Evolutionary conservation across 2,329 filamentous ascomycete species (phyloP), one percentile per base, ranked within the genome.

Genomic region (Tothia fuscella): DNA sequence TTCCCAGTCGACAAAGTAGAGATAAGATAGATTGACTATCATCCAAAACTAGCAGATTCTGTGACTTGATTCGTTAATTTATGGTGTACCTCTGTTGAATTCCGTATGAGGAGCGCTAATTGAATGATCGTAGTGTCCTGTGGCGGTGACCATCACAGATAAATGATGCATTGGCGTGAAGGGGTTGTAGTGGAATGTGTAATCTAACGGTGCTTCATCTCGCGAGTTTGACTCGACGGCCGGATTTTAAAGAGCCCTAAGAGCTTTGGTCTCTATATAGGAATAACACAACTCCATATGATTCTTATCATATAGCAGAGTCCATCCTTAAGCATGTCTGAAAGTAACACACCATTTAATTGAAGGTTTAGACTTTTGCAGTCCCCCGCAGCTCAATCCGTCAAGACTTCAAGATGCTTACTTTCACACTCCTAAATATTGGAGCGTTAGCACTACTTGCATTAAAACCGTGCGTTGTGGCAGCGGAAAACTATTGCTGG

Each of bases 401-500:
- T 29, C n/a, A 9, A 29, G 9, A 9, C n/a, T 29, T 29, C 26
- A 29, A 9, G 26, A 29, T 29, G 26, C 26, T 29, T 9, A 29
- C 26, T 29, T 29, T 29, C 26, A 29, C 26, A 9, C 26, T 9
- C n/a, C 26, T 29, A 29, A 29, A 9, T 29, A 9, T 29, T 29
- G 26, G 26, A 9, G 26, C 26, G 26, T 29, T 29, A 9, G n/a
- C 26, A n/a, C 26, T 29, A n/a, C n/a, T 29, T 29, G 26, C 26
- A 9, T 29, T n/a, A 9, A 29, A 9, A 29, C 9, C 26, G 26
- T n/a, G 9, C 26, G 26, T 29, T 29, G 9, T n/a, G n/a, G 26
- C 26, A 29, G 26, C 26, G n/a, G 26, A n/a, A 9, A 29, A 29
- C 9, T 34, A 34, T 34, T 34, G 31, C 31, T 34, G 31, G 31